Evolutionary conservation across 352 stramenopile genomes (phyloP).

Genomic region (Globisporangium spinosum): DNA sequence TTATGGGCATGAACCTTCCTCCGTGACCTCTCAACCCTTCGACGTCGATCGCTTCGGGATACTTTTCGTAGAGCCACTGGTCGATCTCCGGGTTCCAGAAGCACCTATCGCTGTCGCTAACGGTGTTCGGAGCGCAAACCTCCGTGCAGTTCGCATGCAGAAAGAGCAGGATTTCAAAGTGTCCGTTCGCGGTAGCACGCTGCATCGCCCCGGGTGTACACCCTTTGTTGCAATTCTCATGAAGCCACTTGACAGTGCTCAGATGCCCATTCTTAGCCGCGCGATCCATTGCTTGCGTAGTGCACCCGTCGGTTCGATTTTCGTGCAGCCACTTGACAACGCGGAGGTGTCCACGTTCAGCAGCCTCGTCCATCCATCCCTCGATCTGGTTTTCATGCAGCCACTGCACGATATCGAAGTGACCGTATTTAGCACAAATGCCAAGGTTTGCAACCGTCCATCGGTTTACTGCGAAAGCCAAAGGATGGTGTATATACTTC

Average conservation of each 20-base stretch:
- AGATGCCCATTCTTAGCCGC: not conserved
- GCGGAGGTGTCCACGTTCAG: not conserved
- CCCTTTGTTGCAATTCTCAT: not conserved
- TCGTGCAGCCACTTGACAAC: not conserved
- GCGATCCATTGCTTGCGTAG: not conserved
- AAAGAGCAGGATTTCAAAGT: not conserved
- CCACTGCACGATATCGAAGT: not conserved
- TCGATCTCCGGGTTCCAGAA: not conserved
- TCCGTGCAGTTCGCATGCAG: not conserved
- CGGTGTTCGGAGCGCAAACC: not conserved
- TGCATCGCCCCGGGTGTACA: not conserved
- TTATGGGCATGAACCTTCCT: not conserved
- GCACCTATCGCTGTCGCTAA: not conserved
- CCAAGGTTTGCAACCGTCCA: too few relatives aligned
- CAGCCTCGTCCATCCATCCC: not conserved
- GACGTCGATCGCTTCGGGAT: not conserved
- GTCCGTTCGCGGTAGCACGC: not conserved
- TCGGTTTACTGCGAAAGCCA: too few relatives aligned
- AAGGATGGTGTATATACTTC: too few relatives aligned
- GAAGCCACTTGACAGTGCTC: conserved; percentile 7
- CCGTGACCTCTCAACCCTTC: not conserved
- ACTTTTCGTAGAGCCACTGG: not conserved
- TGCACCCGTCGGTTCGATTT: conserved; percentile 4
- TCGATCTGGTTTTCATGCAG: not conserved
- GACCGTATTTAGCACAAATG: not conserved